Evolutionary conservation across 73 alveolate species (phyloP).

Genomic region (Diophrys sp.): DNA sequence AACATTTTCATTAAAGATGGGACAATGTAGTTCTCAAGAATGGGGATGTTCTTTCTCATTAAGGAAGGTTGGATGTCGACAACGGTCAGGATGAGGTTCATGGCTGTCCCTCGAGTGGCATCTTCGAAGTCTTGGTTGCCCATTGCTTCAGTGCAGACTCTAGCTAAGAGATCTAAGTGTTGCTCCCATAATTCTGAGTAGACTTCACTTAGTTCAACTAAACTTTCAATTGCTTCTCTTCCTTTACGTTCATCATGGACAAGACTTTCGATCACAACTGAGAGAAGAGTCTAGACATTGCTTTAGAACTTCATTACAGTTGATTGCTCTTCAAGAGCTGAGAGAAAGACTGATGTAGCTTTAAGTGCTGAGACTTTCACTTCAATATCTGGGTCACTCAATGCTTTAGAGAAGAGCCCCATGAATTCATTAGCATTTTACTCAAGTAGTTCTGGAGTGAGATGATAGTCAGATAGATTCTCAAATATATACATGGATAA

Average conservation of each 20-base stretch:
- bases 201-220: slow-evolving; percentile 20
- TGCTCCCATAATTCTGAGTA: slow-evolving; percentile 42
- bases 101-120: slow-evolving; percentile 31
- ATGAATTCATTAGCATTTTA: slow-evolving; percentile 25
- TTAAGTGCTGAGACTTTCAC: slow-evolving; percentile 37
- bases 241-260: slow-evolving; percentile 22
- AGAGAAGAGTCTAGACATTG: slow-evolving; percentile 18
- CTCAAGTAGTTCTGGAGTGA: slow-evolving; percentile 11
- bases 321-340: slow-evolving; percentile 27
- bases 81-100: slow-evolving; percentile 23
- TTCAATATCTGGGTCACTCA: slow-evolving; percentile 25
- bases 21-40: slow-evolving; percentile 11
- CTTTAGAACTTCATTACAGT: slow-evolving; percentile 15
- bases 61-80: slow-evolving; percentile 11
- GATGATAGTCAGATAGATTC: slow-evolving; percentile 22
- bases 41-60: slow-evolving; percentile 17
- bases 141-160: slow-evolving; percentile 18
- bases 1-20: slow-evolving; percentile 24
- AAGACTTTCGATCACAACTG: slow-evolving; percentile 24
- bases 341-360: slow-evolving; percentile 36
- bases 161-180: not conserved
- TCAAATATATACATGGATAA: slow-evolving; percentile 41
- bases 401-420: slow-evolving; percentile 17
- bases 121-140: slow-evolving; percentile 12
- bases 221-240: slow-evolving; percentile 8